Percentiles rank a stretch among this genome's conserved stretches.
Evolutionary conservation across 768 basidiomycete species (phyloP).

Genomic region (Phylloporus sp.): DNA sequence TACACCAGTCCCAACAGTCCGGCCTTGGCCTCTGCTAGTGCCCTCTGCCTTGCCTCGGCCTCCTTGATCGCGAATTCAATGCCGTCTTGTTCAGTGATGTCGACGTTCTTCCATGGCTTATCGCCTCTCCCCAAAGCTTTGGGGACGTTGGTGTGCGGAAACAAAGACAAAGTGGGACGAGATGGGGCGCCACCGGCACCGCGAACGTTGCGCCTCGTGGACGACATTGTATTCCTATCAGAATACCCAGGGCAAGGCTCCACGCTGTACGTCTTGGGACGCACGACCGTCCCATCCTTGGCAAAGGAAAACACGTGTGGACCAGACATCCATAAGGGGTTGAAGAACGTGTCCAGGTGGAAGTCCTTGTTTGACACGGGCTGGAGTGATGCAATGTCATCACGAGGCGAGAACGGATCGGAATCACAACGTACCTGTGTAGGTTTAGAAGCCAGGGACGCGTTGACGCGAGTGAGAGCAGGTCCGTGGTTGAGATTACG

Average conservation of each 20-base stretch:
- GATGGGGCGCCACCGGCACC: no score
- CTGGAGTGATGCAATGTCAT: background rate
- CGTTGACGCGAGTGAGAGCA: background rate
- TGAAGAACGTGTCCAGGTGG: constrained; percentile 45
- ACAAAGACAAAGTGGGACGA: no score
- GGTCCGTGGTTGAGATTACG: background rate
- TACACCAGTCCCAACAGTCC: constrained; percentile 8
- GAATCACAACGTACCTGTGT: background rate
- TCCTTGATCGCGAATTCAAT: constrained; percentile 11
- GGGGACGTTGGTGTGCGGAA: background rate
- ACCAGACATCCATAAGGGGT: constrained; percentile 33
- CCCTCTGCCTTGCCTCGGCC: background rate
- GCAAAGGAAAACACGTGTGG: constrained; percentile 21
- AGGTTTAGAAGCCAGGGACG: background rate
- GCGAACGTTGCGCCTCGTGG: background rate
- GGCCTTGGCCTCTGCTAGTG: background rate
- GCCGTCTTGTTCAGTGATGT: constrained; percentile 27
- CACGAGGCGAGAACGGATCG: background rate
- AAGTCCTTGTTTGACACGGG: constrained; percentile 34
- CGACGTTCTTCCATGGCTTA: constrained; percentile 29
- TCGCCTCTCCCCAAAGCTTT: background rate
- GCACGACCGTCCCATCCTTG: constrained; percentile 16
- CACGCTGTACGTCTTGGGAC: background rate
- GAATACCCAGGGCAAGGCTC: background rate
- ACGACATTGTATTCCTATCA: background rate